Conservation (phyloP, 1,284 basidiomycete genomes). For the Ganoderma leucocontextum region DNA sequence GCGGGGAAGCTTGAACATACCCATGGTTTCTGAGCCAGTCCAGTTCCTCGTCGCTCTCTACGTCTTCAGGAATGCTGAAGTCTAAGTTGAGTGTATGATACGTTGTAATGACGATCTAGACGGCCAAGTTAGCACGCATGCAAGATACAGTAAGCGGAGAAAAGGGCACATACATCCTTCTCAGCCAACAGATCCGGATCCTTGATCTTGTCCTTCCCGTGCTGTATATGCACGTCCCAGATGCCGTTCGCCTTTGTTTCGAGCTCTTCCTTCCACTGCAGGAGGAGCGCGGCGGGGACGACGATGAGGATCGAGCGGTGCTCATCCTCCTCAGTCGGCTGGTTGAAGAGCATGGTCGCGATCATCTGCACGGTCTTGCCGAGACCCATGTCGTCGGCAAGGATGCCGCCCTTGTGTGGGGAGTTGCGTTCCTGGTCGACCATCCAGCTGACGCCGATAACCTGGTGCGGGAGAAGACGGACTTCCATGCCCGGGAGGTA, state of each 20-base stretch:
- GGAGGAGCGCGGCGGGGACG: slow-evolving; percentile 73
- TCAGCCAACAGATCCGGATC: slow-evolving; percentile 51
- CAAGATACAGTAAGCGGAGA: slow-evolving; percentile 12
- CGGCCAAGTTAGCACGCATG: background rate
- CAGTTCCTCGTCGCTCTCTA: slow-evolving; percentile 54
- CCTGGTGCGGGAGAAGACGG: slow-evolving; percentile 73
- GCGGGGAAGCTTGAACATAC: slow-evolving; percentile 38
- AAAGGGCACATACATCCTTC: slow-evolving; percentile 56
- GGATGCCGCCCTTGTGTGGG: slow-evolving; percentile 70
- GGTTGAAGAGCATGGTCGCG: slow-evolving; percentile 71
- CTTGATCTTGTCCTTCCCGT: slow-evolving; percentile 72
- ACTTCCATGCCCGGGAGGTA: slow-evolving; percentile 70
- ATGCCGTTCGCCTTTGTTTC: slow-evolving; percentile 68
- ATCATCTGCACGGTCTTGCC: slow-evolving; percentile 82
- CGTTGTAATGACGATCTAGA: slow-evolving; percentile 72
- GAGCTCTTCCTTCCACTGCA: slow-evolving; percentile 77
- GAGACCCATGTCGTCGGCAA: slow-evolving; percentile 94
- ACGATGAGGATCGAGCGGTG: slow-evolving; percentile 67
- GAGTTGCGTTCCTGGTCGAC: slow-evolving; percentile 59
- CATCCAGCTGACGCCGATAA: slow-evolving; percentile 80
- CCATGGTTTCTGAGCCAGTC: slow-evolving; percentile 59
- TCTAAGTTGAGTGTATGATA: slow-evolving; percentile 70
- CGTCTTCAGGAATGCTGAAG: slow-evolving; percentile 56
- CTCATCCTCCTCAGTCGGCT: slow-evolving; percentile 54
- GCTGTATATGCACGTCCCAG: slow-evolving; percentile 71